These are phyloP conservation scores for Paramecium biaurelia DNA, from an alignment of 73 alveolate species.

Conservation along the genomic window DNA sequence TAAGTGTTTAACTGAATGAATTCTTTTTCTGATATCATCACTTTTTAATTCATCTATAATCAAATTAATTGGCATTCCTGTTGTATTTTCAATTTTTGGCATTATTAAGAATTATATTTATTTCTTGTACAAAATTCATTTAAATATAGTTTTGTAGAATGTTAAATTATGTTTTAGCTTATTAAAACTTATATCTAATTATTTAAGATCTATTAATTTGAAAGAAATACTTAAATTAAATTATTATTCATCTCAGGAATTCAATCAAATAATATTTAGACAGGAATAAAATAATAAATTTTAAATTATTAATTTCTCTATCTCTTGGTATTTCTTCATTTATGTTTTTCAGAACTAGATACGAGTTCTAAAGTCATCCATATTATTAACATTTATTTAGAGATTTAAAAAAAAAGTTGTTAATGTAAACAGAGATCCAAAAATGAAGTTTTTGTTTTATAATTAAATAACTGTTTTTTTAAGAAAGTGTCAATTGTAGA, in stretches of 20 bases:
- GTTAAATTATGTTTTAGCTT: not conserved
- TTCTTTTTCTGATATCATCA: conserved; percentile 79
- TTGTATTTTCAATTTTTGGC: conserved; percentile 64
- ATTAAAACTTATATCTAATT: not conserved
- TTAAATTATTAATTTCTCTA: too few relatives aligned
- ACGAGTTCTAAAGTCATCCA: too few relatives aligned
- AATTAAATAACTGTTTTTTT: too few relatives aligned
- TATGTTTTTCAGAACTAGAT: not conserved
- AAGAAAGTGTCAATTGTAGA: too few relatives aligned
- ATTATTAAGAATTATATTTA: not conserved
- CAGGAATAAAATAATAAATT: not conserved
- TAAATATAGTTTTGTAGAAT: not conserved
- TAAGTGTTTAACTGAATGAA: conserved; percentile 83
- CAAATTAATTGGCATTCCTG: conserved; percentile 59
- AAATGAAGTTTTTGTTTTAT: too few relatives aligned
- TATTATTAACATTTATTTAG: too few relatives aligned
- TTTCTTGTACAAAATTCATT: not conserved
- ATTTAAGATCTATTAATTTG: not conserved
- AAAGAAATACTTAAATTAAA: not conserved
- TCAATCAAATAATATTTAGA: not conserved
- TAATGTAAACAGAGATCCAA: too few relatives aligned
- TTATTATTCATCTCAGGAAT: not conserved
- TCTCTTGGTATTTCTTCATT: not conserved
- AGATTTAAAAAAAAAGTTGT: too few relatives aligned
- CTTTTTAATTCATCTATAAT: conserved; percentile 80